These are phyloP conservation scores for Brassica nigra DNA, from an alignment of 345 rosid species.

Conservation along the genomic window DNA sequence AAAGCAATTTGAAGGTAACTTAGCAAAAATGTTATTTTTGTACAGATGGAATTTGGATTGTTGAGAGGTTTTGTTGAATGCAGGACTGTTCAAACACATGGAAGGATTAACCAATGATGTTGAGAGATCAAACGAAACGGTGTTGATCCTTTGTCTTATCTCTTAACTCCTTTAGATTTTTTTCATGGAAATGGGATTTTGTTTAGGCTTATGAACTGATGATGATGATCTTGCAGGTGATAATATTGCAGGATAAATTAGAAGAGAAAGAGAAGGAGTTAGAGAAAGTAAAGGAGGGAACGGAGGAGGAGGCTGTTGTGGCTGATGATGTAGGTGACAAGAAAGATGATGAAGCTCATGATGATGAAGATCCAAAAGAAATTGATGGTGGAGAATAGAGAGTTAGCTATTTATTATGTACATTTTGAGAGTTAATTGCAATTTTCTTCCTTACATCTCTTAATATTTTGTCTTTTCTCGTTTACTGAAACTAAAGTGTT, in stretches of 20 bases:
- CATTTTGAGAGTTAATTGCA: conserved; percentile 30
- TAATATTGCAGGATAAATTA: conserved; percentile 66
- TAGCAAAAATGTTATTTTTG: background rate
- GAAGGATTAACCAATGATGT: conserved; percentile 76
- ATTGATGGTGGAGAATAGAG: conserved; percentile 38
- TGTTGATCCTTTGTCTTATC: conserved; percentile 33
- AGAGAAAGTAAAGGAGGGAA: conserved; percentile 49
- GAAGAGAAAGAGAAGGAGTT: conserved; percentile 68
- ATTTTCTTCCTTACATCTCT: conserved; percentile 18
- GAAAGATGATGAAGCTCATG: conserved; percentile 34
- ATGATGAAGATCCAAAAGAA: conserved; percentile 38
- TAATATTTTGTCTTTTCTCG: background rate
- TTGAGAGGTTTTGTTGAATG: conserved; percentile 33
- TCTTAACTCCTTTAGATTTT: background rate
- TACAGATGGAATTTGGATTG: conserved; percentile 12
- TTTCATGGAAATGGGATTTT: background rate
- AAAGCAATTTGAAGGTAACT: conserved; percentile 82
- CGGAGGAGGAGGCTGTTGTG: conserved; percentile 34
- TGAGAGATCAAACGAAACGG: conserved; percentile 90
- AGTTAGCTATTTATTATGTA: conserved; percentile 17
- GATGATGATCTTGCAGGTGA: conserved; percentile 50
- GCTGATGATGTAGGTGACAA: conserved; percentile 35
- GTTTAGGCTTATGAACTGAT: background rate
- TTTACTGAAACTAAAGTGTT: conserved; percentile 4
- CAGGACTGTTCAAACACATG: conserved; percentile 71